Percentiles rank a stretch among this genome's conserved stretches.
phyloP scores from a whole-genome alignment of 2,329 filamentous ascomycete genomes.

The Orbilia oligospora region DNA sequence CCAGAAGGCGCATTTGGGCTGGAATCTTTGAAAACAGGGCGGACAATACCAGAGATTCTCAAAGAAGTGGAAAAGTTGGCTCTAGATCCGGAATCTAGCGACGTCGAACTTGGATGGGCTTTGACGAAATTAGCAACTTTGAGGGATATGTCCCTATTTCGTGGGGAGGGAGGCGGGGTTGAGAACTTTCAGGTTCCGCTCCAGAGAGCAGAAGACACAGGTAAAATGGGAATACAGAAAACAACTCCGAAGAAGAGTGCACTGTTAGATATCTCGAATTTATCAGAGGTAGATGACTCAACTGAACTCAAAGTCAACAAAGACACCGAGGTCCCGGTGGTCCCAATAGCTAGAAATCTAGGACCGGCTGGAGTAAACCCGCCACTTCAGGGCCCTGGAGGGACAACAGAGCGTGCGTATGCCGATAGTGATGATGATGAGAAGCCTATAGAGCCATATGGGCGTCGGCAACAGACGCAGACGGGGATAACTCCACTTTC shows the following conservation, averaged over 20 bases:
- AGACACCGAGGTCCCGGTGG: background rate
- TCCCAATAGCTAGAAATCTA: background rate
- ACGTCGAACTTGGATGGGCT: slow-evolving; percentile 34
- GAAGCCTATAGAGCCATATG: background rate
- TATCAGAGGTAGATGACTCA: background rate
- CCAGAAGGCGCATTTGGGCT: slow-evolving; percentile 22
- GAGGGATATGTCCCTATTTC: background rate
- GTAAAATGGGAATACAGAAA: background rate
- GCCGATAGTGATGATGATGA: slow-evolving; percentile 2
- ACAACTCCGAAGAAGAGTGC: background rate
- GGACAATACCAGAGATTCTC: background rate
- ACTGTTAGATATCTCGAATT: background rate
- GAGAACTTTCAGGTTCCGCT: background rate
- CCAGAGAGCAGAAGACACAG: background rate
- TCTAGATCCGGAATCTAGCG: background rate
- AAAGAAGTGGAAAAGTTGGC: slow-evolving; percentile 15
- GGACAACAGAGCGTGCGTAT: too few species aligned
- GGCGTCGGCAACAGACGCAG: background rate
- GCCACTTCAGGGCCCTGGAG: background rate
- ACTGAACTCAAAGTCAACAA: background rate
- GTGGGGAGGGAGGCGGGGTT: too few species aligned
- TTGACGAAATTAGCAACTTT: background rate
- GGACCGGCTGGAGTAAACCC: background rate
- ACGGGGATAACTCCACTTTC: background rate
- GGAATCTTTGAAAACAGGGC: background rate